A percentile compares a stretch with the other conserved stretches of the same genome.
Evolutionary conservation across 495 filamentous ascomycete species (phyloP).

Genomic region (Hyaloscypha hepaticicola): DNA sequence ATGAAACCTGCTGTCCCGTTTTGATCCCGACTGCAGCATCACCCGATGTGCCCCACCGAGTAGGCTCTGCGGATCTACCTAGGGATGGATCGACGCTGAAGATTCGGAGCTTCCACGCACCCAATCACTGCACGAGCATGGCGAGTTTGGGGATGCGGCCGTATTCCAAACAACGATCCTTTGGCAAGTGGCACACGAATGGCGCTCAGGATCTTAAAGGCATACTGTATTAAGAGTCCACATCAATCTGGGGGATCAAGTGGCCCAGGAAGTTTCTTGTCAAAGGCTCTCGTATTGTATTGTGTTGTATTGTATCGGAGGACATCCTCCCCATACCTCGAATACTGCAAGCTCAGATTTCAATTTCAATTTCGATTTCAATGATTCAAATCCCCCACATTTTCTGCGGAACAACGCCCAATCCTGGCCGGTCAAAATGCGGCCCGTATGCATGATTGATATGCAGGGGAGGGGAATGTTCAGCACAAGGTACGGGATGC

Average conservation of each 20-base stretch:
- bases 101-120: background rate
- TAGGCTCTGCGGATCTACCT: background rate
- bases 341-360: background rate
- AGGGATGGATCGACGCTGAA: slow-evolving; percentile 2
- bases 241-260: no score
- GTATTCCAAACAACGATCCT: background rate
- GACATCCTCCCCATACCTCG: background rate
- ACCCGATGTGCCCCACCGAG: background rate
- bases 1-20: background rate
- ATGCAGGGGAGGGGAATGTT: slow-evolving; percentile 7
- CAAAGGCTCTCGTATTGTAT: background rate
- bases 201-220: background rate
- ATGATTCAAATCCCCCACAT: background rate
- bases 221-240: no score
- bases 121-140: background rate
- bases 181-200: background rate
- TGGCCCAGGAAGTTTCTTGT: no score
- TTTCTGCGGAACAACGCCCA: background rate
- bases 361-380: no score
- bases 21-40: background rate
- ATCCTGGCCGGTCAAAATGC: slow-evolving; percentile 3
- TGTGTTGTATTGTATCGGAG: background rate
- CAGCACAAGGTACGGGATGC: slow-evolving; percentile 1
- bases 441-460: background rate
- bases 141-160: background rate